Evolutionary conservation across 2,329 filamentous ascomycete genomes (phyloP), one percentile per base, ranked within the genome.

Genomic region (Colletotrichum limetticola): DNA sequence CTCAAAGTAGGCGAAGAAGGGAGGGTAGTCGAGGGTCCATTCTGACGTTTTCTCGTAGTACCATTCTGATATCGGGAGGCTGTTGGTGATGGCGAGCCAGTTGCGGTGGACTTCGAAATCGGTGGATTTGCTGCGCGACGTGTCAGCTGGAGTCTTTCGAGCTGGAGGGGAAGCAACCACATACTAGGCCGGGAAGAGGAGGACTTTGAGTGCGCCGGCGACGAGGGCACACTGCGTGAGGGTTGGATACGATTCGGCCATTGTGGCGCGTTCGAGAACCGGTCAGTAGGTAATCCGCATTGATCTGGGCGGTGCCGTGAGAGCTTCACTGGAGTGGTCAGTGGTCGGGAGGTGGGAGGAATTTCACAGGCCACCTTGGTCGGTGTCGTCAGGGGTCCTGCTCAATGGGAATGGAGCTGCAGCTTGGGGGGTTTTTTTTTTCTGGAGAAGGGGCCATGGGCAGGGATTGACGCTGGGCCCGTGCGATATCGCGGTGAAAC

Each of bases 51-150:
- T 93, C 87, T 99, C 97, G 80, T 93, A 95, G 84, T 99, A 99
- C 97, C 97, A 99, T 77, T 97, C 88, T 82, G 93, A 91, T 63
- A 95, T 84, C 3, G 96, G 94, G 24, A 98, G 88, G 74, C 94
- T 97, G 84, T 98, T 89, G 5, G 97, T 98, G 77, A 98, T 95
- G 75, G 97, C 97, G 53, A 99, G 91, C 97, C 97, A 99, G 86
- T 99, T 99, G 76, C 97, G 92, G 84, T 99, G 97, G 68, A 99
- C 97, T 83, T 99, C 97, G 79, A 99, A 99, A 83, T 99, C 97
- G 78, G 97, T 99, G 6, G 97, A 99, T 88, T 97, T 98, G 87
- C 95, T 98, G 83, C 71, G 52, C 56, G 56, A 37, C 49, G 49
- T 70, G 76, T 77, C 26, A 77, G 75, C 61, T 72, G 55, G n/a